These are phyloP conservation scores for Pythium guiyangense DNA, from an alignment of 352 stramenopile genomes.

Conservation along the genomic window DNA sequence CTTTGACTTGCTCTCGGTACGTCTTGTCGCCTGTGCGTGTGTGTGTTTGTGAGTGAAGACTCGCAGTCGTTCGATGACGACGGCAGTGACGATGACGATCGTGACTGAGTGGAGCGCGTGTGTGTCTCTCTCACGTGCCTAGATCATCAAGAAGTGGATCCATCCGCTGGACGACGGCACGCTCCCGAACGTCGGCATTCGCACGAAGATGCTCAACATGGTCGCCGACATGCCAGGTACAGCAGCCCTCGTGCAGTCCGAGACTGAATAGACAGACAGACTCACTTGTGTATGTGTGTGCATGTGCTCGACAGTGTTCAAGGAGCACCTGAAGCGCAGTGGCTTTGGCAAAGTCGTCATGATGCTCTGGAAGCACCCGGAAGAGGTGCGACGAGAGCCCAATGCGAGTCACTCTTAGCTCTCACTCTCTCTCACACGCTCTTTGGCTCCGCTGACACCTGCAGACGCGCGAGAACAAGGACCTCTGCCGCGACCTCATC, in stretches of 20 bases:
- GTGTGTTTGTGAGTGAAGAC: no score
- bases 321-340: constrained; percentile 87
- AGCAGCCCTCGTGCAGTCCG: neutral
- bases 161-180: constrained; percentile 74
- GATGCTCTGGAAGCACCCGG: constrained; percentile 83
- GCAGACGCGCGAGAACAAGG: constrained; percentile 84
- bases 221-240: constrained; percentile 68
- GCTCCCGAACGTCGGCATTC: constrained; percentile 79
- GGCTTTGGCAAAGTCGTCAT: constrained; percentile 88
- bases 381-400: constrained; percentile 41
- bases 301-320: constrained; percentile 46
- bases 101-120: neutral
- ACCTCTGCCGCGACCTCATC: constrained; percentile 77
- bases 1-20: constrained; percentile 81
- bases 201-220: constrained; percentile 86
- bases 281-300: neutral
- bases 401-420: neutral
- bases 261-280: neutral
- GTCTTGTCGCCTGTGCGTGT: neutral
- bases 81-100: neutral
- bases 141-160: constrained; percentile 91
- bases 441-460: neutral
- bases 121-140: neutral
- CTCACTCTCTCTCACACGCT: neutral
- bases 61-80: neutral